Base-by-base conservation (phyloP, 1,139 yeast species). In the Dujonia santamariae region DNA sequence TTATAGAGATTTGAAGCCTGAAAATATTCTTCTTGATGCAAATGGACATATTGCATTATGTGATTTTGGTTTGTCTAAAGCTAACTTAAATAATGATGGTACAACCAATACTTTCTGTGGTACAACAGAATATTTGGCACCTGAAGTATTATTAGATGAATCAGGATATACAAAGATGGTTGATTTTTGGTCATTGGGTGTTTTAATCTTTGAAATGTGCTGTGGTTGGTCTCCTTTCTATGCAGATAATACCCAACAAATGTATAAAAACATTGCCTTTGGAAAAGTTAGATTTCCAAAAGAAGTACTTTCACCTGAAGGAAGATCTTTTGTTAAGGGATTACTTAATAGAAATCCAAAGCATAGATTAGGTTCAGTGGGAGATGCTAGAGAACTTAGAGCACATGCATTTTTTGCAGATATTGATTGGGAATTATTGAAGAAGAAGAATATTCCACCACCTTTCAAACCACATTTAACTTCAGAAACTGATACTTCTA, bases 211-310 rank as follows among this genome's bases (percentile, higher is more conserved):
- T 56, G 94, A 84, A 60, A 83, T 84, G 92, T 82, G 97, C 59
- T 92, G 97, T 63, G 98, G 98, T 28, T 92, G 97, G 97, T 85
- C 96, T n/a, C 98, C 98, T 36, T 92, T 92, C 58, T 90, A 87
- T 54, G 97, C 97, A 28, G 97, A 90, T 44, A 92, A 86, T 56
- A 87, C 95, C 35, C 97, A 92, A 65, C 96, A 90, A 61, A 92
- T 92, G 97, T 92, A 92, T 67, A 90, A 90, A 64, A 92, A 92
- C 61, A 92, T 92, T 63, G 97, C 97, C 3, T 92, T 88, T 63
- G 97, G 98, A 43, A 92, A 92, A 58, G 97, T 92, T 20, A 75
- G 96, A 51, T 92, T 92, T 61, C 98, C 98, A 30, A 87, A 90
- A 56, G 97, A 92, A 54, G 94, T 92, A 9, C 68, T 92, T 40